phyloP scores from a whole-genome alignment of 2,329 filamentous ascomycete genomes.

The Beauveria sp. region DNA sequence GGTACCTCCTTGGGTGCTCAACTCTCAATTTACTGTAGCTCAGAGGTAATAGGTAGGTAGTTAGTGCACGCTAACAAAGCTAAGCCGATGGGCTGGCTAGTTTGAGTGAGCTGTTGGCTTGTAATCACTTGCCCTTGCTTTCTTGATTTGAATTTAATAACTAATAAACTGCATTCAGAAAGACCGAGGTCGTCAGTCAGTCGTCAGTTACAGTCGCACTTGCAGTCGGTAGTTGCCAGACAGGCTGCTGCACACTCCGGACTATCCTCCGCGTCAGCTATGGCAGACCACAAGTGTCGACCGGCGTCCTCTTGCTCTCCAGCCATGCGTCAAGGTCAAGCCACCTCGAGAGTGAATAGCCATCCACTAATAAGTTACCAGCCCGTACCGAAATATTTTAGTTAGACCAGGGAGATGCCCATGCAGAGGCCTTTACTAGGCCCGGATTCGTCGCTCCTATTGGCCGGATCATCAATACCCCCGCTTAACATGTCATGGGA shows the following conservation, averaged over 20 bases:
- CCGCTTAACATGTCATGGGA: slow-evolving; percentile 33
- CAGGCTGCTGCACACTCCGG: background rate
- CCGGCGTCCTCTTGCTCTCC: background rate
- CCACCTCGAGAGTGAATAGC: too few species aligned
- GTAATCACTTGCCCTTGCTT: background rate
- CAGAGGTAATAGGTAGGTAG: too few species aligned
- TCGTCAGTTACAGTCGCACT: too few species aligned
- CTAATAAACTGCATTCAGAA: background rate
- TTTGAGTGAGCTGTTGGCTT: background rate
- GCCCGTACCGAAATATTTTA: too few species aligned
- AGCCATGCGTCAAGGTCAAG: background rate
- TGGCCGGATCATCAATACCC: slow-evolving; percentile 21
- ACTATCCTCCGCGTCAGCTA: background rate
- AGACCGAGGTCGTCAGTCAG: too few species aligned
- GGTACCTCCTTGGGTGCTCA: background rate
- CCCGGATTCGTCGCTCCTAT: slow-evolving; percentile 20
- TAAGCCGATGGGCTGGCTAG: background rate
- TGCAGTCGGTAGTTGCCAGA: too few species aligned
- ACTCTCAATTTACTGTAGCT: too few species aligned
- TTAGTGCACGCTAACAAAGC: background rate
- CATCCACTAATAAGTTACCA: too few species aligned
- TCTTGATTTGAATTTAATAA: background rate
- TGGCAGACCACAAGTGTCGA: too few species aligned
- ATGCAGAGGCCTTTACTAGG: slow-evolving; percentile 2
- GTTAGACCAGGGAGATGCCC: background rate